Evolutionary conservation across 495 filamentous ascomycete genomes (phyloP).

Genomic region (Podospora pseudopauciseta): DNA sequence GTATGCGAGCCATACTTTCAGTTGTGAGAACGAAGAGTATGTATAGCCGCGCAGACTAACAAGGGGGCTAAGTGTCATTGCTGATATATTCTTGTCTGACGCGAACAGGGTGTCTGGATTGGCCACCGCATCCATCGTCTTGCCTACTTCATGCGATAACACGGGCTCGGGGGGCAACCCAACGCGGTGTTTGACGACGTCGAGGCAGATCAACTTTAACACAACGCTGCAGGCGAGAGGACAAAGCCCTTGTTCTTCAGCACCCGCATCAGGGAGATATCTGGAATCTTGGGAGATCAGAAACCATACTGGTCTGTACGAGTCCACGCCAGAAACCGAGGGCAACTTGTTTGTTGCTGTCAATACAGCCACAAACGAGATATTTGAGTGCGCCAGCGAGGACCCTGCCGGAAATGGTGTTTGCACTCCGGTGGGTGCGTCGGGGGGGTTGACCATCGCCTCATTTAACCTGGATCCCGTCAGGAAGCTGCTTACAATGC

Average conservation of each 20-base stretch:
- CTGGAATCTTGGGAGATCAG: not conserved
- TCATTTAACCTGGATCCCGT: not conserved
- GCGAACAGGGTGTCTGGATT: not conserved
- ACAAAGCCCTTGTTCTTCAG: not conserved
- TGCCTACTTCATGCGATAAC: not conserved
- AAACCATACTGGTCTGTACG: not conserved
- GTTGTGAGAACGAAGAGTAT: not conserved
- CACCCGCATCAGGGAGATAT: not conserved
- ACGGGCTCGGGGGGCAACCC: not conserved
- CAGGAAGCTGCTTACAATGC: not conserved
- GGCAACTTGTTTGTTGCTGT: not conserved
- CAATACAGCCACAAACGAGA: slow-evolving; percentile 1
- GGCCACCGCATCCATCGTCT: not conserved
- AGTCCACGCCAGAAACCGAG: not conserved
- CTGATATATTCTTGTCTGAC: not conserved
- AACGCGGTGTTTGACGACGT: not conserved
- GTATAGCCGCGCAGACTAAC: not conserved
- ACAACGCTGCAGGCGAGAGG: not conserved
- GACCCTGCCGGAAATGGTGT: not conserved
- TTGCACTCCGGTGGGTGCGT: not conserved
- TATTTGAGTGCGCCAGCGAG: not conserved
- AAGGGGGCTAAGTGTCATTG: not conserved
- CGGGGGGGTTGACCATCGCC: not conserved
- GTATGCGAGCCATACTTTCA: not conserved
- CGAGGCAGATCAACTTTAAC: not conserved